Conservation (phyloP, 2,329 filamentous ascomycete species). For the Sporothrix mexicana region DNA sequence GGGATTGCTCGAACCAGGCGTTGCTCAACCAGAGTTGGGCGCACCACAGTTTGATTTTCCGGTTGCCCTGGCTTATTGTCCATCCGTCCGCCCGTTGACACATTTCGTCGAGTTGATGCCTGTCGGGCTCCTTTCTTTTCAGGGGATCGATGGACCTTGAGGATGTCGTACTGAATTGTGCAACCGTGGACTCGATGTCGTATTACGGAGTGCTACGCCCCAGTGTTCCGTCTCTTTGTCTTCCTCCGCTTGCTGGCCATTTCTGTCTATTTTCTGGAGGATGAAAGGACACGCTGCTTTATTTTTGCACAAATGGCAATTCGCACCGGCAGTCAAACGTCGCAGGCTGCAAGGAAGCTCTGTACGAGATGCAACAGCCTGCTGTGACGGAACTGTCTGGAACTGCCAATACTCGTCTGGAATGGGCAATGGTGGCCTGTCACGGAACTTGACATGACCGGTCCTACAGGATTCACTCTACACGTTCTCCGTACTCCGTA, state of each 20-base stretch:
- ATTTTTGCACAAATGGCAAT: constrained; percentile 27
- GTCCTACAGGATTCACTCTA: not conserved
- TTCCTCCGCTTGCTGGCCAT: not conserved
- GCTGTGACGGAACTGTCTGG: not conserved
- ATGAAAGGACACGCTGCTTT: not conserved
- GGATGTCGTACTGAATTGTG: not conserved
- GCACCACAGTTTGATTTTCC: not conserved
- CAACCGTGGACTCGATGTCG: not conserved
- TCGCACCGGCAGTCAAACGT: constrained; percentile 12
- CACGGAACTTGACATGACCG: not conserved
- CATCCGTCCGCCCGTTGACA: not conserved
- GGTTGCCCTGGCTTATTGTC: not conserved
- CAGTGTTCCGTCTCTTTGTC: not conserved
- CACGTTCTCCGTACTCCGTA: too few species aligned
- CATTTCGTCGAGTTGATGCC: too few species aligned
- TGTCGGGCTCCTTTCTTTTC: too few species aligned
- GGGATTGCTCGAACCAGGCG: constrained; percentile 18
- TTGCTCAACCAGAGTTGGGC: constrained; percentile 10
- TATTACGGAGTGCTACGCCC: constrained; percentile 18
- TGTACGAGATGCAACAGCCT: not conserved
- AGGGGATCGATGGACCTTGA: not conserved
- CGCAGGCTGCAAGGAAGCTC: not conserved
- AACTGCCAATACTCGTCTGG: not conserved
- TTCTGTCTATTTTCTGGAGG: not conserved
- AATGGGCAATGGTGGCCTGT: not conserved